These are phyloP conservation scores for Wickerhamomyces pijperi DNA, from an alignment of 805 yeast genomes.

Conservation along the genomic window DNA sequence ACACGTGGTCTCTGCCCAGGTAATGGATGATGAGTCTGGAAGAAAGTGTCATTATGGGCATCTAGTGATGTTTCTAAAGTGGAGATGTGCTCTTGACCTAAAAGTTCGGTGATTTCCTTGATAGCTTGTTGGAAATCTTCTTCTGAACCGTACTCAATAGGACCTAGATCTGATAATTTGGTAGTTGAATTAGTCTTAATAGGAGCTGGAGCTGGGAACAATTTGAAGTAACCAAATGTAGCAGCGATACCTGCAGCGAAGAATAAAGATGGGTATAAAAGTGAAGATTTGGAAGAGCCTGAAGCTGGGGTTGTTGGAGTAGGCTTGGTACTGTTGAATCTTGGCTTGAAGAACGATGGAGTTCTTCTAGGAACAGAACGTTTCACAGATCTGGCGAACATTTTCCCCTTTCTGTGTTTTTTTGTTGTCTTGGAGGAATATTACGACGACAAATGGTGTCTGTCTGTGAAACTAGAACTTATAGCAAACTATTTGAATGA, in stretches of 20 bases:
- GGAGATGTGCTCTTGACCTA: constrained; percentile 26
- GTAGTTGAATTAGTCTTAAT: constrained; percentile 20
- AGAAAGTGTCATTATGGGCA: constrained; percentile 49
- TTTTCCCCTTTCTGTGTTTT: no score
- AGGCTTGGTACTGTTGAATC: constrained; percentile 1
- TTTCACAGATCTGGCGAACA: neutral
- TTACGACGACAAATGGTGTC: no score
- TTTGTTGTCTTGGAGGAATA: no score
- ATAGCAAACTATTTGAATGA: no score
- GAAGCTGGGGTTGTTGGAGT: neutral
- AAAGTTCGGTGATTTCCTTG: constrained; percentile 24
- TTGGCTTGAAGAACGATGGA: neutral
- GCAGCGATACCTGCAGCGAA: constrained; percentile 11
- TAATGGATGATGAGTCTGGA: constrained; percentile 50
- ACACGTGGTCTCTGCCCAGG: constrained; percentile 47
- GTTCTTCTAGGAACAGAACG: neutral
- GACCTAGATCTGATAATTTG: constrained; percentile 21
- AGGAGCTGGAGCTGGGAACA: neutral
- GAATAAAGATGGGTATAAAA: constrained; percentile 5
- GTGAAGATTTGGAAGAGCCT: neutral
- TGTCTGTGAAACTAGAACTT: no score
- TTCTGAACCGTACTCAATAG: constrained; percentile 31
- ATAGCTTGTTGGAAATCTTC: constrained; percentile 29
- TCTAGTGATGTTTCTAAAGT: constrained; percentile 29
- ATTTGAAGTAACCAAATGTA: constrained; percentile 5